Evolutionary conservation across 148 eudicot genomes (phyloP).

Genomic region (Fagopyrum tataricum): DNA sequence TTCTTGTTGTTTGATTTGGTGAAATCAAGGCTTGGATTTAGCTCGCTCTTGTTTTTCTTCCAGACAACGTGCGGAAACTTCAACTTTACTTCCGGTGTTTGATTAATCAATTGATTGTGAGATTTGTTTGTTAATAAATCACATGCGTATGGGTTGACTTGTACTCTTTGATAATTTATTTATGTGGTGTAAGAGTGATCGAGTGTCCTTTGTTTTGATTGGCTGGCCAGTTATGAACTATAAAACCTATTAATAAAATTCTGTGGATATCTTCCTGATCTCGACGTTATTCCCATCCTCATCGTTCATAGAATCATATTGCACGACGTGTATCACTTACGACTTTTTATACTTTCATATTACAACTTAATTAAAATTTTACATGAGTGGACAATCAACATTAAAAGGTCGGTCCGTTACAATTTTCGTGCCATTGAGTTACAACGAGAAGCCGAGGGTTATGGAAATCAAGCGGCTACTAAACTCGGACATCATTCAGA

Average conservation of each 20-base stretch:
- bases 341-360: too few relatives aligned
- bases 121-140: neutral
- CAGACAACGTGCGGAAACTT: slow-evolving; percentile 36
- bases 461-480: too few relatives aligned
- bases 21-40: slow-evolving; percentile 35
- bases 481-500: too few relatives aligned
- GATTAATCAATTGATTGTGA: neutral
- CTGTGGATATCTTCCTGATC: neutral
- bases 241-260: neutral
- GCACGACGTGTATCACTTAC: too few relatives aligned
- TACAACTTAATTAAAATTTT: too few relatives aligned
- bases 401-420: too few relatives aligned
- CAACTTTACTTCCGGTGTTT: slow-evolving; percentile 30
- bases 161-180: neutral
- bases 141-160: neutral
- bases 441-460: too few relatives aligned
- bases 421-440: too few relatives aligned
- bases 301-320: too few relatives aligned
- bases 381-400: too few relatives aligned
- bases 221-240: neutral
- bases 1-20: slow-evolving; percentile 37
- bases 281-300: too few relatives aligned
- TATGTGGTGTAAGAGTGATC: neutral
- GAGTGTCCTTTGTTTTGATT: neutral
- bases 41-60: slow-evolving; percentile 25